Percentiles rank a stretch among this genome's conserved stretches.
phyloP scores from a whole-genome alignment of 371 early-diverging fungal genomes.

The Blastocladiella emersonii region DNA sequence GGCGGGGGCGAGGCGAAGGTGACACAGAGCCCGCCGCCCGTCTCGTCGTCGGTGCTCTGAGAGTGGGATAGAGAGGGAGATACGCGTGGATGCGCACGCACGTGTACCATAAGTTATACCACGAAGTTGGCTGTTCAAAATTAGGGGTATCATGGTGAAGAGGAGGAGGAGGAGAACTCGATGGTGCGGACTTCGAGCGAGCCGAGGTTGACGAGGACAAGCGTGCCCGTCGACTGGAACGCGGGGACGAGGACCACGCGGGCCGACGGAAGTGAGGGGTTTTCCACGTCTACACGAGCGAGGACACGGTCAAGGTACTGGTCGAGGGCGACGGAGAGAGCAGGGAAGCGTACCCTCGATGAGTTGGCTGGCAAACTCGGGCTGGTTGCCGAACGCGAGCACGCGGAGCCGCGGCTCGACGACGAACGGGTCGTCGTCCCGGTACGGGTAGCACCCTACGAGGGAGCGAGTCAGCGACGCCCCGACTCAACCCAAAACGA shows the following conservation, averaged over 20 bases:
- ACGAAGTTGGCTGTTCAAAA: no score
- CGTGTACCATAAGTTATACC: no score
- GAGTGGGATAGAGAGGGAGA: no score
- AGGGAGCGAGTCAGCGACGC: not conserved
- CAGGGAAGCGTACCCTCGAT: constrained; percentile 24
- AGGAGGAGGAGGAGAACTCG: no score
- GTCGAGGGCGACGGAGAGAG: not conserved
- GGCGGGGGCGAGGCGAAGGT: no score
- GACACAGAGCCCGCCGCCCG: no score
- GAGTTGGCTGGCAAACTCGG: constrained; percentile 45
- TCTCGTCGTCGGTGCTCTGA: no score
- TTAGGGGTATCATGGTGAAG: no score
- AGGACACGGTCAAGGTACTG: not conserved
- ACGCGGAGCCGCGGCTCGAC: constrained; percentile 57
- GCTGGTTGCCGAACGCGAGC: constrained; percentile 83
- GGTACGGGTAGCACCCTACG: constrained; percentile 73
- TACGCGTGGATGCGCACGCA: no score
- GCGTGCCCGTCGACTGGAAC: not conserved
- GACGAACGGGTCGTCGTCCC: constrained; percentile 70
- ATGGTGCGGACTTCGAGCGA: not conserved
- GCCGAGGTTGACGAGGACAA: constrained; percentile 6
- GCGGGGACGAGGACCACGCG: constrained; percentile 8
- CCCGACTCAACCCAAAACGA: no score
- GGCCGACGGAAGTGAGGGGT: not conserved
- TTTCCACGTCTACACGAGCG: not conserved